Evolutionary conservation across 495 filamentous ascomycete species (phyloP), one percentile per base, ranked within the genome.

Genomic region (Penicillium pancosmium): DNA sequence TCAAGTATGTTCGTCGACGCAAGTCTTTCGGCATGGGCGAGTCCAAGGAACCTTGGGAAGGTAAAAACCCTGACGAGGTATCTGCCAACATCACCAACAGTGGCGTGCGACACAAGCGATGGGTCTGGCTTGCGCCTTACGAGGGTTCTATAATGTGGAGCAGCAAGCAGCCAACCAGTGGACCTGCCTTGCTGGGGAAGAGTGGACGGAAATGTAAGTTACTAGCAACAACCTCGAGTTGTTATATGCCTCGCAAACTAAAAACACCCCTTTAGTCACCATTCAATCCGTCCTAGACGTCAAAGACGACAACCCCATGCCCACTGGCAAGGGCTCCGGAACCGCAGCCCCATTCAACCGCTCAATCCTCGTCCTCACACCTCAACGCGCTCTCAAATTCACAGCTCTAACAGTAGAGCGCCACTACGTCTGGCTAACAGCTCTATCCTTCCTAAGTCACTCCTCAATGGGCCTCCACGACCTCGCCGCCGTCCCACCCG

Each of bases 81-180:
- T 79, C 82, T 3, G 82, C 78, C 57, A 82, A 71, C 72, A 77
- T 84, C 60, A 82, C 79, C 13, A 76, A 74, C 66, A 82, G 78
- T 59, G 85, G 85, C 31, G 78, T 82, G n/a, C 73, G 95, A 40
- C 94, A 98, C 64, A 97, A 94, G 74, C 84, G 94, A 75, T 98
- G 94, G 94, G 95, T 98, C 15, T 98, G 94, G 94, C 82, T 98
- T 34, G 93, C 92, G 12, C 94, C 94, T 15, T 97, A 97, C 67
- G 94, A 98, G 74, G 84, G 92, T 40, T 86, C 92, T 10, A 92
- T 98, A 50, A 91, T 98, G 76, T 98, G 94, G 94, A 97, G 93
- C 72, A 96, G 89, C 82, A 96, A 96, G 80, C 95, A 98, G 73
- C 94, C 94, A 19, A 90, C 88, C 19, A 90, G 87, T 62, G 91